Percentiles rank a stretch among this genome's conserved stretches.
Evolutionary conservation across 805 yeast species (phyloP).

Genomic region (Kuraishia hungarica): DNA sequence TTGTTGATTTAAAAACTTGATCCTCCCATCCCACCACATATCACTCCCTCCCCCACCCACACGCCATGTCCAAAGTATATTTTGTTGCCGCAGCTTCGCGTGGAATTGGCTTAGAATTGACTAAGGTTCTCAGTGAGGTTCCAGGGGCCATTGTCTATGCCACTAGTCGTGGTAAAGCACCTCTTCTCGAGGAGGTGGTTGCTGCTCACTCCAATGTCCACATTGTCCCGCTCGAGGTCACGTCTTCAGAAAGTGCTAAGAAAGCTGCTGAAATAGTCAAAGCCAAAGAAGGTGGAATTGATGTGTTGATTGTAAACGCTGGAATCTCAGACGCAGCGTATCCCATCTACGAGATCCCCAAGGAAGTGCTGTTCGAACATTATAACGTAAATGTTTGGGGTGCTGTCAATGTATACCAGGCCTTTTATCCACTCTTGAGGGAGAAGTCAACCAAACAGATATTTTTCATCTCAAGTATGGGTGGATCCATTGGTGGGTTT

Average conservation of each 20-base stretch:
- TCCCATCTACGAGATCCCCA: background rate
- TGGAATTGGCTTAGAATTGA: constrained; percentile 2
- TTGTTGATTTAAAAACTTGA: too few species aligned
- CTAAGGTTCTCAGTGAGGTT: background rate
- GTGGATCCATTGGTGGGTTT: constrained; percentile 15
- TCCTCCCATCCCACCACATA: too few species aligned
- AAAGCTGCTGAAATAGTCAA: background rate
- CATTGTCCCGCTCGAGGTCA: background rate
- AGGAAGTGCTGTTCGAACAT: constrained; percentile 4
- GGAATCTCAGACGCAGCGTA: background rate
- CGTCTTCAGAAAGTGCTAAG: background rate
- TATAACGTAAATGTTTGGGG: constrained; percentile 16
- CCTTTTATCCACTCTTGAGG: constrained; percentile 11
- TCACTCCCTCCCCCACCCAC: too few species aligned
- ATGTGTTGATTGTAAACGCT: background rate
- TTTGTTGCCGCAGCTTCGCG: constrained; percentile 2
- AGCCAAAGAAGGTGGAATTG: background rate
- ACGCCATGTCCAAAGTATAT: constrained; percentile 1
- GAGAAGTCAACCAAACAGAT: constrained; percentile 15
- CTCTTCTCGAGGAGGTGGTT: background rate
- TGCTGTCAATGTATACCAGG: constrained; percentile 13
- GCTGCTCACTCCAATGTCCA: background rate
- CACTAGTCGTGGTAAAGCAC: background rate
- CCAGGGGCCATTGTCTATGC: background rate
- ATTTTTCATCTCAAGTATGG: constrained; percentile 18